phyloP scores from a whole-genome alignment of 164 flowering plant species.

The Berberis vulgaris region DNA sequence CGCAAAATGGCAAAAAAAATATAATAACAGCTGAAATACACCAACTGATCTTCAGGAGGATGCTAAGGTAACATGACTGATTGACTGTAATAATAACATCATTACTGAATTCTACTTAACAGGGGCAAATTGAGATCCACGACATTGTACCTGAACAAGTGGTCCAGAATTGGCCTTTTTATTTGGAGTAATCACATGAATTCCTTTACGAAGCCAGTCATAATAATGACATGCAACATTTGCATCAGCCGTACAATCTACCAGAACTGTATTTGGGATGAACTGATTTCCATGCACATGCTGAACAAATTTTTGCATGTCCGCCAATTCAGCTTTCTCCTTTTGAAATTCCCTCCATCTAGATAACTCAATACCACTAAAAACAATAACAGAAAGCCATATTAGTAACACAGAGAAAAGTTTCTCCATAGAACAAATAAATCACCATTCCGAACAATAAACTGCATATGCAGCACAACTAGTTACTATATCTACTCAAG shows the following conservation, averaged over 20 bases:
- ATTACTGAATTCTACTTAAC: background rate
- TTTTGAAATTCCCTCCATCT: conserved; percentile 62
- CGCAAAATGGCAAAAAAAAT: no score
- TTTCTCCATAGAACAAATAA: no score
- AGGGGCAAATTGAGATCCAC: background rate
- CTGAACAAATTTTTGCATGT: conserved; percentile 66
- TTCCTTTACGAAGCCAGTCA: conserved; percentile 83
- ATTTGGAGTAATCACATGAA: conserved; percentile 92
- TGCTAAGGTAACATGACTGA: no score
- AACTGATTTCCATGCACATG: conserved; percentile 87
- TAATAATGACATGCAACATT: conserved; percentile 63
- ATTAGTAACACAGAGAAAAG: background rate
- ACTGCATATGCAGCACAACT: no score
- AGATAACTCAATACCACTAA: conserved; percentile 80
- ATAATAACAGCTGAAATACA: no score
- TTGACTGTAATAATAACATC: no score
- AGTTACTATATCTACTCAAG: no score
- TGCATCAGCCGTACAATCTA: conserved; percentile 89
- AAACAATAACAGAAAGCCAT: conserved; percentile 7
- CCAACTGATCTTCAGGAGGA: no score
- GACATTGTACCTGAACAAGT: conserved; percentile 65
- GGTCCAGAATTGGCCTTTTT: conserved; percentile 99
- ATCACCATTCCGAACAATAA: no score
- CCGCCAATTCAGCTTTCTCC: conserved; percentile 69
- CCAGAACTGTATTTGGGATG: conserved; percentile 81